Percentiles rank a stretch among this genome's conserved stretches.
phyloP scores from a whole-genome alignment of 306 rosid genomes.

The Dryas octopetala region DNA sequence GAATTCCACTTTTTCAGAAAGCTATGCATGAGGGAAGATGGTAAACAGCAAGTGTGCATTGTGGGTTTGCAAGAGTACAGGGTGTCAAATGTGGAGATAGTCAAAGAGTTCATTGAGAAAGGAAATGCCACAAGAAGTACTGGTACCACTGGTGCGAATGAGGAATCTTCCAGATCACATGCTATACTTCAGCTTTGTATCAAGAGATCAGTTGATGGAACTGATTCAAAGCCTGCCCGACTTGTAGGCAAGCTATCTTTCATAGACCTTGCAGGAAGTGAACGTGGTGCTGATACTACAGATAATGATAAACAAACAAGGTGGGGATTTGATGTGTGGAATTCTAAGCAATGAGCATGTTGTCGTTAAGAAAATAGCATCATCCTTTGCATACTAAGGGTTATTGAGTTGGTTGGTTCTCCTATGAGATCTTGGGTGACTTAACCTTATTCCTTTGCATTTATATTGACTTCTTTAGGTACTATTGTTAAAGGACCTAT shows the following conservation, averaged over 20 bases:
- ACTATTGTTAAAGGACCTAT: slow-evolving; percentile 13
- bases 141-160: slow-evolving; percentile 85
- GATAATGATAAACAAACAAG: slow-evolving; percentile 82
- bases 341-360: not conserved
- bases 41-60: slow-evolving; percentile 85
- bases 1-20: slow-evolving; percentile 51
- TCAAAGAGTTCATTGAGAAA: slow-evolving; percentile 66
- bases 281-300: slow-evolving; percentile 83
- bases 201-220: slow-evolving; percentile 63
- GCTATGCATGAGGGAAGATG: slow-evolving; percentile 89
- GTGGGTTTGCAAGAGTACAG: slow-evolving; percentile 83
- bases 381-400: not conserved
- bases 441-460: not conserved
- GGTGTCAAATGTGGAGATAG: slow-evolving; percentile 65
- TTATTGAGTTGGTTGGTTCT: slow-evolving; percentile 18
- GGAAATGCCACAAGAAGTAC: slow-evolving; percentile 77
- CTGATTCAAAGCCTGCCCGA: slow-evolving; percentile 67
- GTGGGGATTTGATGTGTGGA: slow-evolving; percentile 28
- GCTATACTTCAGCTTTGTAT: slow-evolving; percentile 86
- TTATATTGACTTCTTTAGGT: not conserved
- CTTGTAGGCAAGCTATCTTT: slow-evolving; percentile 76
- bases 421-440: slow-evolving; percentile 13
- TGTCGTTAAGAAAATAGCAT: not conserved
- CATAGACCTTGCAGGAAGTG: slow-evolving; percentile 90
- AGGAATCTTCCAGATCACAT: slow-evolving; percentile 88